A percentile compares a stretch with the other conserved stretches of the same genome.
Evolutionary conservation across 345 rosid species (phyloP).

Genomic region (Eucalyptus cloeziana): DNA sequence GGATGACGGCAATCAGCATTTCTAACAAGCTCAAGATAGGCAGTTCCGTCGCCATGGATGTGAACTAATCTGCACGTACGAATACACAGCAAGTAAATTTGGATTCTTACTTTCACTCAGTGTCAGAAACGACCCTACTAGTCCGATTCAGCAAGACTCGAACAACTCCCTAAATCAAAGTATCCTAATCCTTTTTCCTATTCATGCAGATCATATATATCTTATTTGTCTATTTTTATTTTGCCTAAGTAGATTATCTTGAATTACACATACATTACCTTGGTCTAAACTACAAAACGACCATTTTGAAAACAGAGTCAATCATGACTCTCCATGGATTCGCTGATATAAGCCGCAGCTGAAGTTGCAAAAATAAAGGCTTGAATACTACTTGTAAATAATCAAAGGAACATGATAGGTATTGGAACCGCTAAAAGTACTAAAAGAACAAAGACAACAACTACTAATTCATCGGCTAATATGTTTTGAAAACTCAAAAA

Average conservation of each 20-base stretch:
- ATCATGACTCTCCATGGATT: too few species aligned
- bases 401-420: not conserved
- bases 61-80: not conserved
- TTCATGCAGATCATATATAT: too few species aligned
- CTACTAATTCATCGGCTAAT: not conserved
- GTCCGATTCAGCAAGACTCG: not conserved
- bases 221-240: too few species aligned
- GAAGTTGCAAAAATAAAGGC: not conserved
- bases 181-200: too few species aligned
- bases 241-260: too few species aligned
- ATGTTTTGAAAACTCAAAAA: not conserved
- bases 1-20: not conserved
- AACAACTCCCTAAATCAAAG: too few species aligned
- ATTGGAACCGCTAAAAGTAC: not conserved
- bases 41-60: not conserved
- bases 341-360: accelerated
- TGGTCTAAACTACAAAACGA: too few species aligned
- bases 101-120: not conserved
- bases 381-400: not conserved
- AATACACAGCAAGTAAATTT: not conserved
- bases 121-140: not conserved
- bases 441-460: not conserved
- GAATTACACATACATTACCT: too few species aligned
- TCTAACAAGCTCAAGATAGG: not conserved
- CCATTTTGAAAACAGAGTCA: too few species aligned